Conservation (phyloP, 2,329 filamentous ascomycete genomes). For the Albophoma yamanashiensis region DNA sequence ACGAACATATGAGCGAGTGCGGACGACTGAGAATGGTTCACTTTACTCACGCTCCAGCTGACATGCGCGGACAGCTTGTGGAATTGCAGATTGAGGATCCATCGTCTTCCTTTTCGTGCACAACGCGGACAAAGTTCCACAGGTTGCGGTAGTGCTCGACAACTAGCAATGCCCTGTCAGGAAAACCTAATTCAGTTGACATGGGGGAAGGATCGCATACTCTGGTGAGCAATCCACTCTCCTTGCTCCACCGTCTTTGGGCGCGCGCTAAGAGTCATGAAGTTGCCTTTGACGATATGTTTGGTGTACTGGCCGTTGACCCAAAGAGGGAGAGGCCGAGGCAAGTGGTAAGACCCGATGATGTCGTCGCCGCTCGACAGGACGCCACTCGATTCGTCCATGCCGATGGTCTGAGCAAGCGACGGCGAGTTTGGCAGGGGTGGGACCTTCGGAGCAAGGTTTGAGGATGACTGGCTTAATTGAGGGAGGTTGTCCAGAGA, state of each 20-base stretch:
- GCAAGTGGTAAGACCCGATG: conserved; percentile 51
- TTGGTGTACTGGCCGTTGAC: conserved; percentile 65
- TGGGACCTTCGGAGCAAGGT: conserved; percentile 46
- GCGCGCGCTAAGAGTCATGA: conserved; percentile 87
- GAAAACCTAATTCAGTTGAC: not conserved
- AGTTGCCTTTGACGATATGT: conserved; percentile 93
- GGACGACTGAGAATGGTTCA: not conserved
- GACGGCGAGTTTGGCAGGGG: conserved; percentile 54
- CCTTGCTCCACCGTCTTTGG: conserved; percentile 89
- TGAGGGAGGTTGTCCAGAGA: conserved; percentile 35
- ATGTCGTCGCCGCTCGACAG: conserved; percentile 40
- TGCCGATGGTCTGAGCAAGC: conserved; percentile 55
- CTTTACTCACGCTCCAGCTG: conserved; percentile 74
- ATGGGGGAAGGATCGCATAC: conserved; percentile 39
- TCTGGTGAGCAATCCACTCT: conserved; percentile 93
- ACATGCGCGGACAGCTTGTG: conserved; percentile 80
- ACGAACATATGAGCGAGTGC: not conserved
- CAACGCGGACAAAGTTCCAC: conserved; percentile 79
- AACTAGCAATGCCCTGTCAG: conserved; percentile 40
- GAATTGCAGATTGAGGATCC: conserved; percentile 75
- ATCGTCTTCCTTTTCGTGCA: conserved; percentile 76
- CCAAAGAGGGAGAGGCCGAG: conserved; percentile 60
- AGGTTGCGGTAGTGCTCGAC: conserved; percentile 87
- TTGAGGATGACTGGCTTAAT: conserved; percentile 39
- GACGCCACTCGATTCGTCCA: conserved; percentile 48